Percentiles rank a stretch among this genome's conserved stretches.
Conservation (phyloP, 352 stramenopile genomes). For the Phytophthora colocasiae region DNA sequence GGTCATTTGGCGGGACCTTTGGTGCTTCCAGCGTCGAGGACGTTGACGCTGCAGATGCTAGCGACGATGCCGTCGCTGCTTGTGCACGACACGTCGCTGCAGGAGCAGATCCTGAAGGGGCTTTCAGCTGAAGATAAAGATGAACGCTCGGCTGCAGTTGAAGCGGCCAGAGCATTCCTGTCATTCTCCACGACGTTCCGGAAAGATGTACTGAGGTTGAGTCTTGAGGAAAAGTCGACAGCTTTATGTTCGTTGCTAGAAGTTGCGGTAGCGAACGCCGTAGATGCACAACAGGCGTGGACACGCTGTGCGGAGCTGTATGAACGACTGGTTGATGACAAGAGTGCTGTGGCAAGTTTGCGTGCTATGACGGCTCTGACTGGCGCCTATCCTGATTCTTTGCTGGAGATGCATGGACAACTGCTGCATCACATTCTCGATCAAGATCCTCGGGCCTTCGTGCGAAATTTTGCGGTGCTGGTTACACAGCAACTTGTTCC, state of each 20-base stretch:
- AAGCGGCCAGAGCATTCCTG: conserved; percentile 37
- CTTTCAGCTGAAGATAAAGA: conserved; percentile 27
- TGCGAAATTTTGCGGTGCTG: conserved; percentile 45
- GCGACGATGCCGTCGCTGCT: conserved; percentile 56
- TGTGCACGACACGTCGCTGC: conserved; percentile 29
- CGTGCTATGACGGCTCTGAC: conserved; percentile 45
- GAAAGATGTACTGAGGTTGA: conserved; percentile 29
- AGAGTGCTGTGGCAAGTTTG: conserved; percentile 37
- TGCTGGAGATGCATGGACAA: conserved; percentile 39
- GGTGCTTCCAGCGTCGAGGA: conserved; percentile 27
- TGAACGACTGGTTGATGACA: conserved; percentile 42
- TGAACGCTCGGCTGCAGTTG: conserved; percentile 42
- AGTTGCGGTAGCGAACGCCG: conserved; percentile 22
- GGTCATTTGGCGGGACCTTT: conserved; percentile 25
- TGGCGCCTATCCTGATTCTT: conserved; percentile 16
- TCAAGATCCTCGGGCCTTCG: conserved; percentile 38
- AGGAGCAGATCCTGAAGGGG: conserved; percentile 31
- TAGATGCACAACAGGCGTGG: conserved; percentile 50
- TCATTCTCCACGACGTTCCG: conserved; percentile 35
- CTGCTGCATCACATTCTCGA: conserved; percentile 41
- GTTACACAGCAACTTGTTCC: conserved; percentile 36
- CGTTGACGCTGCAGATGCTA: conserved; percentile 46
- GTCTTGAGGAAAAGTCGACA: conserved; percentile 22
- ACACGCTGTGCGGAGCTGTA: conserved; percentile 49
- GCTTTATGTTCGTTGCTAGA: conserved; percentile 32